phyloP scores from a whole-genome alignment of 768 basidiomycete genomes.

The Dioszegia crocea region DNA sequence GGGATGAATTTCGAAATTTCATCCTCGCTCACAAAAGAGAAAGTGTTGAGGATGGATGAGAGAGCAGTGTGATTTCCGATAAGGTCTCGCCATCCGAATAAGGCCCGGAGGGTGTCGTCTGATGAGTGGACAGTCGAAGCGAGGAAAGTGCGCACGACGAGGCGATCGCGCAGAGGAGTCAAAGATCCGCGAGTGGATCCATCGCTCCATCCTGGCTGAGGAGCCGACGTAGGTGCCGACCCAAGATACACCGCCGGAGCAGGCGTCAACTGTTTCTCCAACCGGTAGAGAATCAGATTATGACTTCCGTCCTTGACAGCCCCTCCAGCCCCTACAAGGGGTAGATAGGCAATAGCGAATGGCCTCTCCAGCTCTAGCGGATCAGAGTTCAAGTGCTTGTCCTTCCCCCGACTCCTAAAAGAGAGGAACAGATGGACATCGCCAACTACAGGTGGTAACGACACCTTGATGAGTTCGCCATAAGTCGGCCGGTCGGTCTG shows the following conservation, averaged over 20 bases:
- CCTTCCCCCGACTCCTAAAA: slow-evolving; percentile 63
- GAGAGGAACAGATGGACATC: slow-evolving; percentile 92
- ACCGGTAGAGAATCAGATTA: slow-evolving; percentile 73
- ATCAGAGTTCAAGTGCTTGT: slow-evolving; percentile 40
- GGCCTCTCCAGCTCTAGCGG: slow-evolving; percentile 60
- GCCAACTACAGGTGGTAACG: slow-evolving; percentile 62
- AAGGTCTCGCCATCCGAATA: slow-evolving; percentile 68
- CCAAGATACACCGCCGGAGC: slow-evolving; percentile 66
- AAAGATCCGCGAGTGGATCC: slow-evolving; percentile 50
- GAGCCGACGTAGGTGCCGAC: slow-evolving; percentile 51
- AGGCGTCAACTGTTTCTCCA: slow-evolving; percentile 65
- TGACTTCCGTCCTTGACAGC: slow-evolving; percentile 91
- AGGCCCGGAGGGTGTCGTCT: slow-evolving; percentile 69
- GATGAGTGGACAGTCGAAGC: slow-evolving; percentile 91
- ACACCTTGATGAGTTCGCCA: slow-evolving; percentile 86
- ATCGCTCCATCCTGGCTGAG: slow-evolving; percentile 60
- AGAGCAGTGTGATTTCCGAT: slow-evolving; percentile 57
- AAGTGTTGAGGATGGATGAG: slow-evolving; percentile 68
- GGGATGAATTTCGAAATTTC: slow-evolving; percentile 91
- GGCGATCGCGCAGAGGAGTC: slow-evolving; percentile 63
- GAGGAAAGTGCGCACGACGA: slow-evolving; percentile 79
- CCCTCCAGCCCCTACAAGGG: slow-evolving; percentile 68
- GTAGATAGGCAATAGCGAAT: slow-evolving; percentile 89
- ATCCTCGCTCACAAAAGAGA: slow-evolving; percentile 87
- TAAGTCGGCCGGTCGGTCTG: slow-evolving; percentile 84